Base-by-base conservation (phyloP, 2,329 filamentous ascomycete species). In the Magnaporthales sp. region DNA sequence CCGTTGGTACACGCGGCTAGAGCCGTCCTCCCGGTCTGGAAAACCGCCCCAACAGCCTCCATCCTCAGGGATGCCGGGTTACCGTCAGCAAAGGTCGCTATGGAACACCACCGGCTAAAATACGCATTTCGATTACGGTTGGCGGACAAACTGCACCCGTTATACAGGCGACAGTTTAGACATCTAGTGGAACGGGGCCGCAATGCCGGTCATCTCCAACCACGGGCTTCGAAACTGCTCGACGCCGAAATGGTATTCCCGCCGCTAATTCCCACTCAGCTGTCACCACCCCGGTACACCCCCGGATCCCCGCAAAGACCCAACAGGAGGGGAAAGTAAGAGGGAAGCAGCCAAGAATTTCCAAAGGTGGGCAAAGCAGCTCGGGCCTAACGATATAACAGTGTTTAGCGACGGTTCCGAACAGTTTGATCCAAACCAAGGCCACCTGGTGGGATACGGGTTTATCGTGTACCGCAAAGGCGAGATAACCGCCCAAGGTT, bases 221-320 rank as follows among this genome's bases (percentile, higher is more conserved):
- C 26, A 24, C 58, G 58, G 30, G 22, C 4, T 24, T 62, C 58
- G 8, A 62, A 62, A 7, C 58, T 62, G 11, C 27, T 62, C 10
- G 26, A 62, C 24, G 24, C 58, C 6, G 24, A 62, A 30, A 30
- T 11, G 24, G 24, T 22, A 29, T 62, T 62, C 4, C 58, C 58
- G 24, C 58, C 58, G 22, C 58, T 62, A 22, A 30, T 30, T 30
- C 11, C 15, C 26, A 62, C 24, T 7, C 26, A 19, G 11, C 58
- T 62, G n/a, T 30, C n/a, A 24, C 58, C 58, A 29, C 58, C 58
- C 26, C 58, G 58, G 22, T 62, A 62, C 27, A 62, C 58, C 58
- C 58, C 56, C 56, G 56, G 56, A 29, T 60, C 56, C 56, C 56
- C 58, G 58, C 24, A 61, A 61, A 30, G 58, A 61, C 58, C 58